phyloP scores from a whole-genome alignment of 768 basidiomycete genomes.

The Boletus rubropictus region DNA sequence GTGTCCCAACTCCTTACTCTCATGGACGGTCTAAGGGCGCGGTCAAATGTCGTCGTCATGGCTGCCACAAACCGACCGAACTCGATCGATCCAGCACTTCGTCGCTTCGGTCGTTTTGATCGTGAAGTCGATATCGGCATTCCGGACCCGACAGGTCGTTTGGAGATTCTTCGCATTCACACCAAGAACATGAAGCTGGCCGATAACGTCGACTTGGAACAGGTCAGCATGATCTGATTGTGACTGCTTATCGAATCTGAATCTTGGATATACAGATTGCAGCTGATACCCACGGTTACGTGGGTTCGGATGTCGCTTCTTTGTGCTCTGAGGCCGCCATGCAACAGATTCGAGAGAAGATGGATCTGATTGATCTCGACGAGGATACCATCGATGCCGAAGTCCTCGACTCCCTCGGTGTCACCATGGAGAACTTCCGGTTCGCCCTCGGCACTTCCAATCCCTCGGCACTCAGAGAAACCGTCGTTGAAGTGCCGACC shows the following conservation, averaged over 20 bases:
- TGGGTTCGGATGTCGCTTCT: conserved; percentile 96
- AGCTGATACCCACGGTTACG: conserved; percentile 98
- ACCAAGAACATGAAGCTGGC: conserved; percentile 99
- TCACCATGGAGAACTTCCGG: conserved; percentile 99
- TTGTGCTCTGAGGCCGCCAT: conserved; percentile 99
- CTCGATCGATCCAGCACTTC: conserved; percentile 97
- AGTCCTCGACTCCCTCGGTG: conserved; percentile 96
- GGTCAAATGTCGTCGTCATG: conserved; percentile 99
- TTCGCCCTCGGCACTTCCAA: conserved; percentile 97
- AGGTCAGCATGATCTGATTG: conserved; percentile 39
- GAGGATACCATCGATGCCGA: conserved; percentile 99
- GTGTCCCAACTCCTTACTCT: conserved; percentile 97
- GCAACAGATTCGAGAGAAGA: conserved; percentile 99
- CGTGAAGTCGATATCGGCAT: conserved; percentile 99
- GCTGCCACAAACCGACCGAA: conserved; percentile 98
- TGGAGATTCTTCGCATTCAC: conserved; percentile 98
- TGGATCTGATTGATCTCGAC: conserved; percentile 94
- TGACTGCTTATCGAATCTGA: conserved; percentile 1
- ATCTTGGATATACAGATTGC: conserved; percentile 62
- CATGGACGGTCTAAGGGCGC: conserved; percentile 98
- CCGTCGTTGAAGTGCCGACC: conserved; percentile 97
- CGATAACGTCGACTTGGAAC: conserved; percentile 96
- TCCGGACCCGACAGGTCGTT: conserved; percentile 96
- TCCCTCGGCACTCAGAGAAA: conserved; percentile 97
- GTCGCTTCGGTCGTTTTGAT: conserved; percentile 99